These are phyloP conservation scores for Penicillium sp. DNA, from an alignment of 2,329 filamentous ascomycete genomes.

Conservation along the genomic window DNA sequence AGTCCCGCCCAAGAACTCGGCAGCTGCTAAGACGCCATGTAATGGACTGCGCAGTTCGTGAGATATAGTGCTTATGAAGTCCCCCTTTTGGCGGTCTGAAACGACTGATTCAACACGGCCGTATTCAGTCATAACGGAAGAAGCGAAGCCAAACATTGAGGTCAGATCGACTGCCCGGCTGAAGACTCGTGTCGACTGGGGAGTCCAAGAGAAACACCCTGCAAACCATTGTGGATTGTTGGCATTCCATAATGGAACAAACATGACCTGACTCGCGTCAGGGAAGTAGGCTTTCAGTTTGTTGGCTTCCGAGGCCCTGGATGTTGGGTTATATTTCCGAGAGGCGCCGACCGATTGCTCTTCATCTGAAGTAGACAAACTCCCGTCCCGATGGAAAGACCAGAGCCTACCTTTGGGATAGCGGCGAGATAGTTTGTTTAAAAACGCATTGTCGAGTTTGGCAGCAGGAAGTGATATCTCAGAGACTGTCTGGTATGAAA, in stretches of 20 bases:
- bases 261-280: conserved; percentile 49
- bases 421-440: neutral
- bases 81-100: conserved; percentile 45
- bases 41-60: conserved; percentile 46
- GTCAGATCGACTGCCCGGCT: conserved; percentile 39
- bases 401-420: neutral
- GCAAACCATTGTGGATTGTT: conserved; percentile 49
- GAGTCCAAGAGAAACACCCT: conserved; percentile 48
- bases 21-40: conserved; percentile 44
- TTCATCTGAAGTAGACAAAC: neutral
- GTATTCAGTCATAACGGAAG: conserved; percentile 45
- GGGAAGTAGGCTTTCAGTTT: conserved; percentile 44
- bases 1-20: conserved; percentile 42
- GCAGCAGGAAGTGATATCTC: neutral
- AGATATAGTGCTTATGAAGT: conserved; percentile 47
- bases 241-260: conserved; percentile 55
- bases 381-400: neutral
- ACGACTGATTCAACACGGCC: conserved; percentile 44
- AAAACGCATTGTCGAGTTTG: neutral
- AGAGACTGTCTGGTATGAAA: neutral
- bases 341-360: neutral
- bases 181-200: conserved; percentile 36
- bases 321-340: neutral
- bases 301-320: neutral
- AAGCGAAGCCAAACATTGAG: conserved; percentile 43